These are phyloP conservation scores for Yarrowia phangngaensis DNA, from an alignment of 805 yeast genomes.

Conservation along the genomic window DNA sequence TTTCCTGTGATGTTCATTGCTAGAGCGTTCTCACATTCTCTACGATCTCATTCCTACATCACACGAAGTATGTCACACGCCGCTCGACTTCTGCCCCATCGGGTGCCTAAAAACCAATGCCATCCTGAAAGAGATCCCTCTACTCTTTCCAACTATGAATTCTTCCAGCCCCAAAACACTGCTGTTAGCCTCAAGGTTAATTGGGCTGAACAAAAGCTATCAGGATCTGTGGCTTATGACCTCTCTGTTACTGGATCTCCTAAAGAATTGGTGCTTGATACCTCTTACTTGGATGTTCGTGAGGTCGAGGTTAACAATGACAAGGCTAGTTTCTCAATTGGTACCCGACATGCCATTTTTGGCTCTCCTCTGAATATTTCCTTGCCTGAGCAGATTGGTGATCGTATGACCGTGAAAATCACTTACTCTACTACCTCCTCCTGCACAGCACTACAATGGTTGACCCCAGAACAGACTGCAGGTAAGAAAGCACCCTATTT, in stretches of 20 bases:
- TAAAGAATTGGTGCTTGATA: constrained; percentile 55
- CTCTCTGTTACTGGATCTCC: constrained; percentile 37
- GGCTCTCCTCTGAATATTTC: constrained; percentile 46
- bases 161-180: constrained; percentile 53
- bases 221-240: constrained; percentile 54
- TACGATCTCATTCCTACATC: no score
- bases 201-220: constrained; percentile 51
- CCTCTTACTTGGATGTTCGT: constrained; percentile 56
- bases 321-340: constrained; percentile 36
- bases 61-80: constrained; percentile 21
- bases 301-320: constrained; percentile 46
- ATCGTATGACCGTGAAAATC: constrained; percentile 36
- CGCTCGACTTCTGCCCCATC: constrained; percentile 13
- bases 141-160: constrained; percentile 66
- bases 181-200: constrained; percentile 50
- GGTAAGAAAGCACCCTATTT: constrained; percentile 67
- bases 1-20: no score
- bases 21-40: no score
- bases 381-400: constrained; percentile 27
- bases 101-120: background rate
- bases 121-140: constrained; percentile 53
- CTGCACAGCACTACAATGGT: constrained; percentile 85
- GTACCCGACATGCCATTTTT: constrained; percentile 41
- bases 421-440: constrained; percentile 65
- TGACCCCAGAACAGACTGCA: constrained; percentile 67